These are phyloP conservation scores for Peniophora sp. DNA, from an alignment of 1,284 basidiomycete species.

Conservation along the genomic window DNA sequence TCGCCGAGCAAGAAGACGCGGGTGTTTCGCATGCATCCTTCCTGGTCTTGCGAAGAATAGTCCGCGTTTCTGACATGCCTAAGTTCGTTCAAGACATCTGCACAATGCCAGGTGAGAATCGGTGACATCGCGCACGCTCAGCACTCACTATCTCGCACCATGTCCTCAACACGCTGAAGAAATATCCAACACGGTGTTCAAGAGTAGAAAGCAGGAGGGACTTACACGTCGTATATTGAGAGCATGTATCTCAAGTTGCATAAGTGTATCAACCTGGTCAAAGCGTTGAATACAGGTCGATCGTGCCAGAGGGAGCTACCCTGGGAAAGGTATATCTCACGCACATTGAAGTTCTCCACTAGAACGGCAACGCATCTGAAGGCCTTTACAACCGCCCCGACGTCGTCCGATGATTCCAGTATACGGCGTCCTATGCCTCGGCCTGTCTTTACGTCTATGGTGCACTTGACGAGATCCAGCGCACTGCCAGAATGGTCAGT, in stretches of 20 bases:
- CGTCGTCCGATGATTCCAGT: too few species aligned
- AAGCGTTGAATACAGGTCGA: too few species aligned
- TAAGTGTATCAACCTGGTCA: too few species aligned
- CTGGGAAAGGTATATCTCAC: too few species aligned
- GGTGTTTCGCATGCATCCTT: constrained; percentile 8
- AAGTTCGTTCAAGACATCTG: background rate
- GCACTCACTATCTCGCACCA: background rate
- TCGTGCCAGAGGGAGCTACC: too few species aligned
- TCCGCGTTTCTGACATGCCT: background rate
- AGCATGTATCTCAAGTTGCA: too few species aligned
- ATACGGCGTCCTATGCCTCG: background rate
- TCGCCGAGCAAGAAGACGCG: constrained; percentile 9
- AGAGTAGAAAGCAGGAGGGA: background rate
- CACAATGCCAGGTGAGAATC: background rate
- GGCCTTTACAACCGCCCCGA: too few species aligned
- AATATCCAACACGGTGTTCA: background rate
- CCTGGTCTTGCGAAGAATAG: background rate
- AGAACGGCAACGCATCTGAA: too few species aligned
- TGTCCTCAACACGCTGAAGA: background rate
- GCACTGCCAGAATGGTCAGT: too few species aligned
- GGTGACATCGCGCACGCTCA: background rate
- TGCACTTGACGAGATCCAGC: too few species aligned
- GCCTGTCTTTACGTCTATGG: background rate
- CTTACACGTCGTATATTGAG: too few species aligned
- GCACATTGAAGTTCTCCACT: too few species aligned